phyloP scores from a whole-genome alignment of 169 alveolate species.

The Eimeria falciformis region DNA sequence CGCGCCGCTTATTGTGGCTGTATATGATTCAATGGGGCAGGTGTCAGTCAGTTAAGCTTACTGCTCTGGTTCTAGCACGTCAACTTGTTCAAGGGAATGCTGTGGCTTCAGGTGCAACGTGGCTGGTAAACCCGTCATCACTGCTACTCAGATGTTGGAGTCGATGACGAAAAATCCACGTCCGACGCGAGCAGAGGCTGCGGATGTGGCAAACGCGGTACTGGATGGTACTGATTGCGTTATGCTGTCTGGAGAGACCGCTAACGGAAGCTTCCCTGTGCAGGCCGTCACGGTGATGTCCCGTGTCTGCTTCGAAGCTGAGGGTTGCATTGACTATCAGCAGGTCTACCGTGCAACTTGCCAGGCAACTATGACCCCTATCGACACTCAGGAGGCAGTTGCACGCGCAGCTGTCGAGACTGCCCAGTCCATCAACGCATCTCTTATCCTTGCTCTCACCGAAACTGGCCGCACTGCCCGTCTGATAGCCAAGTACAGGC shows the following conservation, averaged over 20 bases:
- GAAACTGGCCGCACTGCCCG: constrained; percentile 98
- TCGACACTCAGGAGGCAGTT: constrained; percentile 83
- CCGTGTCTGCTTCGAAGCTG: constrained; percentile 92
- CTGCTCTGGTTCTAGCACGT: too few species aligned
- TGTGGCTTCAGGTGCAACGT: constrained; percentile 88
- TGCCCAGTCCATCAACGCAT: constrained; percentile 86
- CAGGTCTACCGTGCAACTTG: constrained; percentile 75
- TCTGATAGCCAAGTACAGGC: constrained; percentile 97
- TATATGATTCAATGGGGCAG: too few species aligned
- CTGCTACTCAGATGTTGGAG: constrained; percentile 99
- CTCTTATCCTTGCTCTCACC: constrained; percentile 95
- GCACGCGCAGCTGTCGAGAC: constrained; percentile 86
- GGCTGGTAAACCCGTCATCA: constrained; percentile 97
- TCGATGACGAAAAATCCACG: constrained; percentile 97
- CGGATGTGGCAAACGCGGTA: constrained; percentile 99
- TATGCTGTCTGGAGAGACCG: constrained; percentile 96
- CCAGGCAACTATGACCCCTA: constrained; percentile 70
- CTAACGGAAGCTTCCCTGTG: constrained; percentile 92
- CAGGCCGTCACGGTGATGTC: constrained; percentile 90
- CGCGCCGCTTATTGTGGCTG: background rate
- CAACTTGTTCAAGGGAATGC: background rate
- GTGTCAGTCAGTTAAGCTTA: too few species aligned
- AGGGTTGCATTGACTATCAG: constrained; percentile 88
- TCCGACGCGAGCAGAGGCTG: constrained; percentile 99
- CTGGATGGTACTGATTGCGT: constrained; percentile 99